A percentile compares a stretch with the other conserved stretches of the same genome.
Conservation (phyloP, 164 flowering plant genomes). For the Magnolia officinalis region DNA sequence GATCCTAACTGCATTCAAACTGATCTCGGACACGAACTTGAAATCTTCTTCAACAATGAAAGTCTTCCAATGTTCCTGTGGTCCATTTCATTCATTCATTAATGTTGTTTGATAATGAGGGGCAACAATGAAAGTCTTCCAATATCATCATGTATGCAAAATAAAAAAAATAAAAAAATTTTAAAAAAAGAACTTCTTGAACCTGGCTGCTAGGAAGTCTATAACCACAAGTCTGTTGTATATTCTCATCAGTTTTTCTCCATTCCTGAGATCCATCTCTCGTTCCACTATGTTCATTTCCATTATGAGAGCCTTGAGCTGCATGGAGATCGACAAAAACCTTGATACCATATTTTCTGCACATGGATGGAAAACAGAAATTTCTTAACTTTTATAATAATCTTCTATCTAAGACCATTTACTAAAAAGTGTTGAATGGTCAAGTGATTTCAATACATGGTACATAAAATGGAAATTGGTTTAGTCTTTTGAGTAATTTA, state of each 20-base stretch:
- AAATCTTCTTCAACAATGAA: conserved; percentile 49
- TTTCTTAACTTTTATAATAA: too few species aligned
- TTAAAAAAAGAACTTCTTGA: neutral
- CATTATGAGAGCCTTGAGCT: conserved; percentile 68
- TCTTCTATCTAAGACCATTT: neutral
- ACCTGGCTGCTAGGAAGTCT: conserved; percentile 63
- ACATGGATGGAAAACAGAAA: neutral
- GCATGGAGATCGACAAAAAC: conserved; percentile 71
- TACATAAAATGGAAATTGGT: too few species aligned
- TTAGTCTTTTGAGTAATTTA: too few species aligned
- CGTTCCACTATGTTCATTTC: conserved; percentile 53
- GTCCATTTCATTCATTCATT: neutral
- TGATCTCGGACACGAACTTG: conserved; percentile 39
- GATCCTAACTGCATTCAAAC: conserved; percentile 49
- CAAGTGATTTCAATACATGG: too few species aligned
- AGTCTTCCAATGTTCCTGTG: conserved; percentile 48
- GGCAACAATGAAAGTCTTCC: neutral
- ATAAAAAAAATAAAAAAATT: too few species aligned
- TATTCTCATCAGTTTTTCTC: conserved; percentile 52
- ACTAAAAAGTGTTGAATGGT: neutral
- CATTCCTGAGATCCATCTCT: conserved; percentile 62
- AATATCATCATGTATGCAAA: too few species aligned
- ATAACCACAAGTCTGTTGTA: conserved; percentile 49
- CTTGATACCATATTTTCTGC: conserved; percentile 34
- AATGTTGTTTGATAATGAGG: neutral